Percentiles rank a stretch among this genome's conserved stretches.
phyloP scores from a whole-genome alignment of 2,329 filamentous ascomycete species.

The Teratosphaeria gauchensis region DNA sequence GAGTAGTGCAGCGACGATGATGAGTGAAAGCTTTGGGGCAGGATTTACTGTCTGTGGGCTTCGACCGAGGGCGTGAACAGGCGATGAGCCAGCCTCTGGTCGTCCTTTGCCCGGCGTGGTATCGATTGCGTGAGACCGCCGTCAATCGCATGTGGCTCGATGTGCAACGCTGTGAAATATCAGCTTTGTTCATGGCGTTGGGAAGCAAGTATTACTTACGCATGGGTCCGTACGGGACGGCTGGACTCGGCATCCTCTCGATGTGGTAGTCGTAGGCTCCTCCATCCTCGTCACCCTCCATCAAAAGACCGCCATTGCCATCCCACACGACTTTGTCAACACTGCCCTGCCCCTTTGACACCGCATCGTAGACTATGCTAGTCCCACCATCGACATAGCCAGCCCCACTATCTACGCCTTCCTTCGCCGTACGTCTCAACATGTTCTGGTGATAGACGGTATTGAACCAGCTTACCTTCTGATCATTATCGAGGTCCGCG shows the following conservation, averaged over 20 bases:
- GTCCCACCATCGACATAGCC: background rate
- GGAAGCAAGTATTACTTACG: background rate
- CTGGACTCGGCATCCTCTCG: background rate
- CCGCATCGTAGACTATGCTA: background rate
- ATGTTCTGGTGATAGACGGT: background rate
- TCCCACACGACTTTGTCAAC: background rate
- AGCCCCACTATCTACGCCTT: background rate
- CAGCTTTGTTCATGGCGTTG: background rate
- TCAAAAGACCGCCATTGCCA: background rate
- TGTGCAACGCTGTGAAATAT: background rate
- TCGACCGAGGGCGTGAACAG: background rate
- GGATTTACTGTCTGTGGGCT: background rate
- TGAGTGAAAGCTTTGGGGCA: background rate
- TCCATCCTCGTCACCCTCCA: background rate
- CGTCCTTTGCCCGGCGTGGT: background rate
- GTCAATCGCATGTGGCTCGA: background rate
- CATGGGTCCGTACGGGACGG: background rate
- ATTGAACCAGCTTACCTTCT: background rate
- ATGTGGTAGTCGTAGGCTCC: background rate
- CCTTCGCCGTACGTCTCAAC: background rate
- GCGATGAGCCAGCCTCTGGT: background rate
- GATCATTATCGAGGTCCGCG: background rate
- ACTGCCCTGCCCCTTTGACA: background rate
- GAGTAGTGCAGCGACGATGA: background rate
- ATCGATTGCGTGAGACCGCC: background rate